phyloP scores from a whole-genome alignment of 2,329 filamentous ascomycete genomes.

The Botrytis paeoniae region DNA sequence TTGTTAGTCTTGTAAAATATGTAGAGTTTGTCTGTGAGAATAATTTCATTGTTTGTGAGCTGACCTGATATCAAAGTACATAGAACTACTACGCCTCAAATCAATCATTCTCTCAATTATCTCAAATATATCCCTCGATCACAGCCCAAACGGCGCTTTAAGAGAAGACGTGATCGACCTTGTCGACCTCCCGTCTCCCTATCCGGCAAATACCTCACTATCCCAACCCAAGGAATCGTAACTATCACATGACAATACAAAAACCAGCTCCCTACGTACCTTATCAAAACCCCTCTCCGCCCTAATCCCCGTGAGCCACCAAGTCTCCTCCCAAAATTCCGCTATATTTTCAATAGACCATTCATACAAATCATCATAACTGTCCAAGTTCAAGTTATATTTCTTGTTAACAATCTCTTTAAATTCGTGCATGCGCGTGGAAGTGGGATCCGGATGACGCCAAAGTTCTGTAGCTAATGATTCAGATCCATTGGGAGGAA shows the following conservation, averaged over 20 bases:
- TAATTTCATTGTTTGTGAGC: background rate
- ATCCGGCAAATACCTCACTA: background rate
- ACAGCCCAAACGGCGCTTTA: background rate
- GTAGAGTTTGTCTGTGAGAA: background rate
- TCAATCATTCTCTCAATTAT: background rate
- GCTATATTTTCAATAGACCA: constrained; percentile 80
- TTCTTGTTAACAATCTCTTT: constrained; percentile 66
- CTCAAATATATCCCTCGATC: background rate
- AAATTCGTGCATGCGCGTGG: constrained; percentile 71
- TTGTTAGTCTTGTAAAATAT: constrained; percentile 7
- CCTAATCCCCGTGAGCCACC: constrained; percentile 76
- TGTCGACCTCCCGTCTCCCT: background rate
- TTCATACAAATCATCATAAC: constrained; percentile 72
- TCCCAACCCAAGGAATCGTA: background rate
- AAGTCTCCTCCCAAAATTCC: constrained; percentile 80
- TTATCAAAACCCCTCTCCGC: constrained; percentile 61
- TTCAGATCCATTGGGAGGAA: background rate
- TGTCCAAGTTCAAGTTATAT: constrained; percentile 58
- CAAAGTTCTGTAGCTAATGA: constrained; percentile 54
- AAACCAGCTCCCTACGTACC: constrained; percentile 43
- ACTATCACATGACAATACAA: constrained; percentile 16
- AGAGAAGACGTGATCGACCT: background rate
- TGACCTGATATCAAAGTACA: background rate
- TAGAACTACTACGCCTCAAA: constrained; percentile 6
- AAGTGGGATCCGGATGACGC: constrained; percentile 64